Evolutionary conservation across 1,139 yeast genomes (phyloP).

Genomic region (Hyphopichia burtonii): DNA sequence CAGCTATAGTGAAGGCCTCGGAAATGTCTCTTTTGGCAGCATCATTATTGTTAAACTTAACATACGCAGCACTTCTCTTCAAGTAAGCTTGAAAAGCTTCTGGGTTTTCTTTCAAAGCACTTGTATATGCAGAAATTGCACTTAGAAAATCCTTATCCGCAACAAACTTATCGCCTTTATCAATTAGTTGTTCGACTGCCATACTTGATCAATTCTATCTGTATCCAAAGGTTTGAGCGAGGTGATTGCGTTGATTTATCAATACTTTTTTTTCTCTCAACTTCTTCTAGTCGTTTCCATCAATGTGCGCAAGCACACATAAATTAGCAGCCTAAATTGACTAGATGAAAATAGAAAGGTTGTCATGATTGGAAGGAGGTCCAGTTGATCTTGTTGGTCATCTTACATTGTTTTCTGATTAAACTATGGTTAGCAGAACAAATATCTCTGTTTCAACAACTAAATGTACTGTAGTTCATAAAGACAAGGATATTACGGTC

Average conservation of each 20-base stretch:
- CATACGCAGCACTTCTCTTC: constrained; percentile 57
- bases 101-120: constrained; percentile 39
- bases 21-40: constrained; percentile 54
- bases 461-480: too few species aligned
- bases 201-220: constrained; percentile 16
- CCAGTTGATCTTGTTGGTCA: too few species aligned
- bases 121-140: constrained; percentile 31
- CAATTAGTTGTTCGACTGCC: constrained; percentile 41
- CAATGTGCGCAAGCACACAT: too few species aligned
- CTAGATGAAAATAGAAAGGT: background rate
- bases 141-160: constrained; percentile 33
- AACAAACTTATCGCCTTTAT: constrained; percentile 33
- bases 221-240: too few species aligned
- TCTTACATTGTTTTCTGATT: too few species aligned
- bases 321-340: background rate
- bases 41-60: constrained; percentile 49
- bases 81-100: constrained; percentile 51
- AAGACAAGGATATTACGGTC: too few species aligned
- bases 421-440: too few species aligned
- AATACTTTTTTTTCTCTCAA: background rate
- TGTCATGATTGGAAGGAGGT: too few species aligned
- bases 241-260: too few species aligned
- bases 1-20: constrained; percentile 56
- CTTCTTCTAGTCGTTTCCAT: background rate
- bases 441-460: too few species aligned